Conservation (phyloP, 257 asterid species). For the Verbascum thapsus region DNA sequence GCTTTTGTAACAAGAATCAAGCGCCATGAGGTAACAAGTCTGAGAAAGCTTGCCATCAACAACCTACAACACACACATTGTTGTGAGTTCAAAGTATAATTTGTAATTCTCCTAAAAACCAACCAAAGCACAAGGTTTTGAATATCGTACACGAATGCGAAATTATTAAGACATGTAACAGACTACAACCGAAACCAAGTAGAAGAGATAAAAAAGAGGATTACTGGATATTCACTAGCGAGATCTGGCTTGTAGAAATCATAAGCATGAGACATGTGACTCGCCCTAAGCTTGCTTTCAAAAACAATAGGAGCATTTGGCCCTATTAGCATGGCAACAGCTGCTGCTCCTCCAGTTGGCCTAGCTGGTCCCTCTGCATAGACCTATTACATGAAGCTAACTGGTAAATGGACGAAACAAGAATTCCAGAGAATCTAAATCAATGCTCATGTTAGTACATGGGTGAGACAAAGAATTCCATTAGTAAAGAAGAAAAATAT, state of each 20-base stretch:
- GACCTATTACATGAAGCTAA: conserved; percentile 57
- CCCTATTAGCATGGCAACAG: conserved; percentile 95
- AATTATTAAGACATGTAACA: conserved; percentile 23
- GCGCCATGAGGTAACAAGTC: conserved; percentile 97
- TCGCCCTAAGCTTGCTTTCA: conserved; percentile 93
- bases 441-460: neutral
- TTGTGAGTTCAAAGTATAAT: neutral
- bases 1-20: conserved; percentile 89
- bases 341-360: conserved; percentile 99
- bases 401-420: conserved; percentile 6
- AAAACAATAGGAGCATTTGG: conserved; percentile 96
- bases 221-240: conserved; percentile 99
- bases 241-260: conserved; percentile 99
- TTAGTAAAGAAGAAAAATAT: neutral
- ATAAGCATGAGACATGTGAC: conserved; percentile 96
- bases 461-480: neutral
- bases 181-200: conserved; percentile 2
- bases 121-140: neutral
- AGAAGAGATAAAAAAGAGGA: conserved; percentile 25
- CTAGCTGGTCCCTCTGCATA: conserved; percentile 99
- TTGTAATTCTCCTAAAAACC: neutral
- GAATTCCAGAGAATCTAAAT: neutral
- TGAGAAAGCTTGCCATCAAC: conserved; percentile 99
- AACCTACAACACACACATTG: conserved; percentile 53
- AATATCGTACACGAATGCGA: neutral